Base-by-base conservation (phyloP, 164 flowering plant genomes). In the Vitis amurensis region DNA sequence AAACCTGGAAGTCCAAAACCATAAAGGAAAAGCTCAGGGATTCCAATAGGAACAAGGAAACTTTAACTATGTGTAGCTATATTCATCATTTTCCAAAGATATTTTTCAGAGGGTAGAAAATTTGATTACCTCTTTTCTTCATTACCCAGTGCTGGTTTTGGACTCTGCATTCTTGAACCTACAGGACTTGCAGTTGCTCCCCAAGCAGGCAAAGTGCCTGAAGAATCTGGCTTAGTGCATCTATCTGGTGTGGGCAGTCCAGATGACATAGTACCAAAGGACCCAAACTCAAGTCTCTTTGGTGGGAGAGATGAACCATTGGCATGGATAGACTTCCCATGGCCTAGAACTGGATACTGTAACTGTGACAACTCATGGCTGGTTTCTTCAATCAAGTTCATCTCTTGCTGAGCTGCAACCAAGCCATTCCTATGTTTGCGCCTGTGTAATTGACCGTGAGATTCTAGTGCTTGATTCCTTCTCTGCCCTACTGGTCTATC, bases 281-380 rank as follows among this genome's bases (percentile, higher is more conserved):
- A 73, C 14, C 76, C 75, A 71, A 70, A 73, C 55, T 78, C 77
- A 53, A 66, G 64, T 61, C 29, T 69, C 53, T 61, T 59, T 12
- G 66, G 55, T 13, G 68, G 8, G 14, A 14, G 53, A 3, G 67
- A 19, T 37, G 8, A 49, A n/a, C 71, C 78, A 71, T 61, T 69
- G 16, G n/a, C 68, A 19, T 53, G 60, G 23, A 55, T 59, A 23
- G 57, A 59, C 60, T 69, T 76, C 60, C 59, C 66, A 56, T 59
- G 44, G 13, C 63, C 62, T 37, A 67, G 68, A 71, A 49, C 70
- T 30, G 71, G 69, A 30, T 13, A 67, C 8, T 67, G 66, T 48
- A 49, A 68, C 10, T 30, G 16, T 8, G 71, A 59, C 23, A 64
- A 29, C 53, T 72, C 66, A 52, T 23, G 27, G 23, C 14, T 27